Evolutionary conservation across 345 rosid genomes (phyloP), one percentile per base, ranked within the genome.

Genomic region (Raphanus sativus): DNA sequence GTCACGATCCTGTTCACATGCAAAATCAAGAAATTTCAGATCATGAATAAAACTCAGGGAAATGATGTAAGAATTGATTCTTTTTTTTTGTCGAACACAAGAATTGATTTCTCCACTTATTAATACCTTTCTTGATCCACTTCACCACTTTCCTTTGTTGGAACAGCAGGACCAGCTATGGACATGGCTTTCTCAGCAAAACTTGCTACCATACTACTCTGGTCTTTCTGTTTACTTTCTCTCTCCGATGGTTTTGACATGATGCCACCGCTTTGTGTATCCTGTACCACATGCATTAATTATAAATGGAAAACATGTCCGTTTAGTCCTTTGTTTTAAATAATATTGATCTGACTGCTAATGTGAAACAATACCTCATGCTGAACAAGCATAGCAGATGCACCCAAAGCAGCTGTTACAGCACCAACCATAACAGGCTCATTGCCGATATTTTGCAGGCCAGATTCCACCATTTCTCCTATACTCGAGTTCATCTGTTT

Each of bases 111-210:
- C 33, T 40, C 21, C 12, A 50, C 4, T 32, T 55, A 48, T 24
- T 24, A 67, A 80, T 68, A 95, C 99, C 97, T 92, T 34, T 90
- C 98, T 78, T 92, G 96, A 86, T 92, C 99, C 74, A 92, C 87
- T 87, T 85, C 94, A 74, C 99, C 99, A 79, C 79, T 92, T 84
- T 82, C 95, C 80, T 87, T 95, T 61, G 92, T 94, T 68, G 98
- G 98, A 61, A 94, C 96, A 50, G 93, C 95, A 54, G 98, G 98
- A 83, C 86, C 86, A 85, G 99, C 98, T 80, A 90, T 89, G 32
- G 96, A 90, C 91, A 94, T 82, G 56, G 92, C 99, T 86, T 89
- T 94, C 89, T 92, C 99, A 28, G 98, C 98, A 75, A 92, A 87
- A 87, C 97, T 90, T 70, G 89, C 76, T 63, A 89, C 91, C 54